phyloP scores from a whole-genome alignment of 2,329 filamentous ascomycete genomes.

The Cercospora canescens region DNA sequence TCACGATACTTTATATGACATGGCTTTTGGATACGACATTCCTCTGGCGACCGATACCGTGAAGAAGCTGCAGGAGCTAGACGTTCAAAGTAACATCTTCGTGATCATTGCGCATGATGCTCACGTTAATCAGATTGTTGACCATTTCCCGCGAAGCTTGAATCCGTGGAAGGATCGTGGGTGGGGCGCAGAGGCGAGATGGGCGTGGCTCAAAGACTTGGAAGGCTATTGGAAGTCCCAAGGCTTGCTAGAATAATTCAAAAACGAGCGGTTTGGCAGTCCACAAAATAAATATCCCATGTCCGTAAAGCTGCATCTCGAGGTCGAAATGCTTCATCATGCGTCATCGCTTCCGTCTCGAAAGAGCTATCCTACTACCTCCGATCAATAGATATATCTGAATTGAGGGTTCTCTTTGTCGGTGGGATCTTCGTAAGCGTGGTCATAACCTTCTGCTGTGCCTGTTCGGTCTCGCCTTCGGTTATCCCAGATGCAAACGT shows the following conservation, averaged over 20 bases:
- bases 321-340: neutral
- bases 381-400: conserved; percentile 13
- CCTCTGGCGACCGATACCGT: conserved; percentile 7
- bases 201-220: conserved; percentile 7
- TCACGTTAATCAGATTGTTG: neutral
- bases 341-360: neutral
- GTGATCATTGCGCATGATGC: neutral
- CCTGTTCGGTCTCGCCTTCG: conserved; percentile 44
- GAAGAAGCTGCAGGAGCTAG: conserved; percentile 8
- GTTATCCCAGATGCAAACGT: conserved; percentile 45
- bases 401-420: conserved; percentile 40
- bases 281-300: neutral
- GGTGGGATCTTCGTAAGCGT: conserved; percentile 56
- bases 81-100: neutral
- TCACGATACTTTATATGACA: neutral
- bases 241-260: neutral
- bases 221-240: conserved; percentile 2
- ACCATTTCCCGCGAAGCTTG: neutral
- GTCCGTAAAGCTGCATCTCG: neutral
- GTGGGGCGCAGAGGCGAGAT: neutral
- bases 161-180: neutral
- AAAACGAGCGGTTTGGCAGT: neutral
- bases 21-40: conserved; percentile 10
- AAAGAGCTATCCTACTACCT: neutral
- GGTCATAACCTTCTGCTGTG: conserved; percentile 51